Base-by-base conservation (phyloP, 768 basidiomycete genomes). In the Auricularia heimuer region DNA sequence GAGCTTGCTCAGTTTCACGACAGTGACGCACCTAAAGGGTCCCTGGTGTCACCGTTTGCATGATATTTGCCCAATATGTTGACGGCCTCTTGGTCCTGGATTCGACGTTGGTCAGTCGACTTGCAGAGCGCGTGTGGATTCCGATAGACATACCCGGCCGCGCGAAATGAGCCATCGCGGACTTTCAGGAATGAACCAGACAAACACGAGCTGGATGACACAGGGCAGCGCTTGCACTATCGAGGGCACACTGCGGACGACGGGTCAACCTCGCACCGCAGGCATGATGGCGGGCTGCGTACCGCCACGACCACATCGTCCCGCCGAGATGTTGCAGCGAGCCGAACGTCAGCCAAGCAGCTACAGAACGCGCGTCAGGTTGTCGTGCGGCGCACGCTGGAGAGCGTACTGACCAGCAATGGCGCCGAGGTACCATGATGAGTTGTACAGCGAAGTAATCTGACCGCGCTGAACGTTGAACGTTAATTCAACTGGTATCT, bases 361-460 rank as follows among this genome's bases (percentile, higher is more conserved):
- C 78, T 78, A 68, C 4, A n/a, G 18, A 51, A 4, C 36, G 21
- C n/a, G 16, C 18, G 61, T 35, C 21, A 42, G 54, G 56, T 29
- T 67, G 11, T 35, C 33, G 33, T 24, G 37, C 29, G 2, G 33
- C 45, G 29, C 3, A 29, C 29, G 29, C 29, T 29, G 29, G 69
- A 71, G 58, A 70, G 76, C 76, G 75, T 77, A 82, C 67, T 64
- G 60, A 71, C 85, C 83, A 45, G 85, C 73, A 65, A 89, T 85
- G 66, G 85, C 85, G 10, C 90, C 89, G 42, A 86, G 69, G 72
- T 90, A 90, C 89, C 89, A 91, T 61, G 80, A 81, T 0, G 86
- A 80, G 74, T 91, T 90, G 73, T 86, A 90, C 66, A 65, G 47
- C 45, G 39, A 39, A 62, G 64, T 44, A 54, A 42, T 54, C 51